A percentile compares a stretch with the other conserved stretches of the same genome.
These are phyloP conservation scores for Panaeolus cyanescens DNA, from an alignment of 768 basidiomycete genomes.

Conservation along the genomic window DNA sequence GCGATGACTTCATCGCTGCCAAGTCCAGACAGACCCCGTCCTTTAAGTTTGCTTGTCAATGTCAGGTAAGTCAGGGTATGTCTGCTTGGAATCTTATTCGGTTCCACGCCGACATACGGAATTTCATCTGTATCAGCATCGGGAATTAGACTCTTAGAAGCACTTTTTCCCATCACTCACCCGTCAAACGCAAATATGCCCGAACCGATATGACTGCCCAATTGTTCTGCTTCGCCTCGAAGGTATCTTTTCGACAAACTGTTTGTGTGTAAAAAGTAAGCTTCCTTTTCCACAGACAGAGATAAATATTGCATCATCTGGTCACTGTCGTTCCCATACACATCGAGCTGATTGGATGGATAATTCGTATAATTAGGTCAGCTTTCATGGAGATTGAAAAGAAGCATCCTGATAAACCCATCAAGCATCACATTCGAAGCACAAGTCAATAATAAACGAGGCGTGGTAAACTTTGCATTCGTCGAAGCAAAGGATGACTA, in stretches of 20 bases:
- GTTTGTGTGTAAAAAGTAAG: not conserved
- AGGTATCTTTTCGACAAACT: not conserved
- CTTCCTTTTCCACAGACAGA: constrained; percentile 6
- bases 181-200: not conserved
- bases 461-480: constrained; percentile 8
- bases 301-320: constrained; percentile 12
- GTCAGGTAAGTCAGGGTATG: too few relatives aligned
- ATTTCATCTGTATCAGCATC: not conserved
- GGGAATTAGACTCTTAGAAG: constrained; percentile 3
- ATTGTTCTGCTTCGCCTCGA: not conserved
- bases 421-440: constrained; percentile 10
- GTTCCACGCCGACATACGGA: not conserved
- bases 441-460: constrained; percentile 11
- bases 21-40: constrained; percentile 1
- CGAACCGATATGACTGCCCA: not conserved
- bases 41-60: not conserved
- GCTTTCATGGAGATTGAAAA: constrained; percentile 9
- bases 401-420: not conserved
- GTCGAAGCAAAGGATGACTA: not conserved
- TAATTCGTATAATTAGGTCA: constrained; percentile 11
- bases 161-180: not conserved
- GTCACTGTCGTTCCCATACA: constrained; percentile 5
- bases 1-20: constrained; percentile 1
- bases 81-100: not conserved
- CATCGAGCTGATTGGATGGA: constrained; percentile 6